These are phyloP conservation scores for Davidsoniella eucalypti DNA, from an alignment of 2,329 filamentous ascomycete species.

Conservation along the genomic window DNA sequence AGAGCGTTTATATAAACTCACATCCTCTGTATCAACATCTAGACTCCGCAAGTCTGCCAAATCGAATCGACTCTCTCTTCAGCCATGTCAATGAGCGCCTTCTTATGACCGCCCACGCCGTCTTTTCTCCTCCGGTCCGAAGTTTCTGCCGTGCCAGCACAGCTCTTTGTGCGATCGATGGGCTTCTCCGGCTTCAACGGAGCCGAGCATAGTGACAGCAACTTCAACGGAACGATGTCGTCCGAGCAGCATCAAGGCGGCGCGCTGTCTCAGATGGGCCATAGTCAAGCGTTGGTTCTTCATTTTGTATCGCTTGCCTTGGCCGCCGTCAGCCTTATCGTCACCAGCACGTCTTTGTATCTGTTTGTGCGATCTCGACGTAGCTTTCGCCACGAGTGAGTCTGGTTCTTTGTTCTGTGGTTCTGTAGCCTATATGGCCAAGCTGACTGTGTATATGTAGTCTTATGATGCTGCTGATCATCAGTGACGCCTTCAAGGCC, in stretches of 20 bases:
- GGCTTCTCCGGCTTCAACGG: not conserved
- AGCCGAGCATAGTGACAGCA: too few species aligned
- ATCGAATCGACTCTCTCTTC: not conserved
- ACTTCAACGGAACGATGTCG: not conserved
- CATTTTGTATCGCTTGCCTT: conserved; percentile 23
- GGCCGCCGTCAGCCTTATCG: conserved; percentile 36
- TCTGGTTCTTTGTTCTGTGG: conserved; percentile 10
- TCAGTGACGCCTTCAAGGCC: conserved; percentile 55
- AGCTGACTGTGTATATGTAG: conserved; percentile 25
- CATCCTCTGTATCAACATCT: too few species aligned
- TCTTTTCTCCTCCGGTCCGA: not conserved
- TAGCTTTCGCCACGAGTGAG: conserved; percentile 57
- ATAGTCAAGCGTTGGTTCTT: conserved; percentile 15
- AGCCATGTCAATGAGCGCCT: not conserved
- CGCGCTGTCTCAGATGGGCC: not conserved
- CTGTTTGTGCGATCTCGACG: conserved; percentile 62
- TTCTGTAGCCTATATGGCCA: not conserved
- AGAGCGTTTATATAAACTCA: too few species aligned
- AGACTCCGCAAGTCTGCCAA: too few species aligned
- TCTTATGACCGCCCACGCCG: not conserved
- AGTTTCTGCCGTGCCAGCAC: not conserved
- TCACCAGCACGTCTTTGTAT: conserved; percentile 42
- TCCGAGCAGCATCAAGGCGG: not conserved
- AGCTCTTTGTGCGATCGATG: not conserved
- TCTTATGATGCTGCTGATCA: conserved; percentile 57